Base-by-base conservation (phyloP, 495 filamentous ascomycete species). In the Apiosordaria backusii region DNA sequence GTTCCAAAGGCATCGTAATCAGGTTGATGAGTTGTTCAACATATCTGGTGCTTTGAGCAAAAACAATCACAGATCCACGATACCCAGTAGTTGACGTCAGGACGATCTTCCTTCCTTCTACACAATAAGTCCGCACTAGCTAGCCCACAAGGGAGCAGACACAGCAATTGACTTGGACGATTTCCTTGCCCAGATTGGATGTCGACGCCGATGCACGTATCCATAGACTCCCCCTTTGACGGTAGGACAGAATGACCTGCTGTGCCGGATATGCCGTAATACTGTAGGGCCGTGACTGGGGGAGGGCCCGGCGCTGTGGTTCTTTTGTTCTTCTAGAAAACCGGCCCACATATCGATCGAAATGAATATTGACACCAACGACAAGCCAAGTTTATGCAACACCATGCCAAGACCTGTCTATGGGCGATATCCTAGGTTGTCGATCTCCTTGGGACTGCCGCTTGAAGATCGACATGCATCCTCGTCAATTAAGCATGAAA, bases 321-420 rank as follows among this genome's bases (percentile, higher is more conserved):
- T 67, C 65, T 23, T 24, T 57, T 19, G 25, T 61, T 21, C 35
- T 68, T 68, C 63, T 68, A 52, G 67, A 68, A 65, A 35, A 22
- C n/a, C 9, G 62, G 26, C 22, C 52, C 52, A 65, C 62, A 62
- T 52, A 68, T 52, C 23, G 58, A 26, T 68, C 40, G 61, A 72
- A 73, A 73, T 73, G 67, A 71, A 62, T 67, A 71, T 65, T 71
- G 60, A 29, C 57, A 64, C 55, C 64, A 35, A 65, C 60, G 65
- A 61, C 57, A 45, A 68, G 67, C 67, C 65, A 73, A 70, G 65
- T 70, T 73, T 45, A 71, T 73, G 71, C 71, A 61, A 64, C 62
- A 65, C 29, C 61, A 66, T 54, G 60, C 59, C 64, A 58, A 68
- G 53, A 13, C n/a, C 52, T 71, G 24, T 59, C 21, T 55, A 18